Conservation (phyloP, 2,329 filamentous ascomycete species). For the Zalaria sp. region DNA sequence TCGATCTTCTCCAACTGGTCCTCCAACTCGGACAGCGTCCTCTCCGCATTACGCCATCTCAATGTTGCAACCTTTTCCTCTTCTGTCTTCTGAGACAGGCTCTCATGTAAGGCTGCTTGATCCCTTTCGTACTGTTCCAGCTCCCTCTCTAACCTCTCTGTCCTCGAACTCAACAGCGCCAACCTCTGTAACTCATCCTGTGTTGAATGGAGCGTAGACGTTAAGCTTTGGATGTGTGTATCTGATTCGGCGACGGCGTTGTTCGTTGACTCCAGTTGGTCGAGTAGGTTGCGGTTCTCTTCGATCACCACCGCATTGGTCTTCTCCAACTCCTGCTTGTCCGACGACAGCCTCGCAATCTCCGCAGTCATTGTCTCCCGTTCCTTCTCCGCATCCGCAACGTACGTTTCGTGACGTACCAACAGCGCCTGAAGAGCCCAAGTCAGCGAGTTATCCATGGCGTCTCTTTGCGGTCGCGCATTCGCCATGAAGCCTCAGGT, state of each 20-base stretch:
- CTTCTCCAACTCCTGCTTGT: conserved; percentile 56
- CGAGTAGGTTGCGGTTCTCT: conserved; percentile 68
- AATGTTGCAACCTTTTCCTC: conserved; percentile 67
- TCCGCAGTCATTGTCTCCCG: conserved; percentile 56
- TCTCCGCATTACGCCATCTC: conserved; percentile 76
- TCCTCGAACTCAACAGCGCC: conserved; percentile 58
- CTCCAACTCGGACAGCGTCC: conserved; percentile 62
- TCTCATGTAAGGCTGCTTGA: conserved; percentile 57
- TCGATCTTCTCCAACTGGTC: conserved; percentile 85
- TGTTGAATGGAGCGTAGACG: conserved; percentile 61
- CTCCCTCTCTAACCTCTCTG: conserved; percentile 67
- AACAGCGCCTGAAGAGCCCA: conserved; percentile 73
- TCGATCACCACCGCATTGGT: conserved; percentile 66
- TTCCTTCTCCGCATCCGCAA: conserved; percentile 81
- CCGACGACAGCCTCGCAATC: conserved; percentile 60
- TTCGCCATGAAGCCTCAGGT: background rate
- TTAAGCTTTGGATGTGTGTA: conserved; percentile 60
- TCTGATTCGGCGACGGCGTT: conserved; percentile 67
- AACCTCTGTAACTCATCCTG: conserved; percentile 65
- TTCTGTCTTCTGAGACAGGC: conserved; percentile 51
- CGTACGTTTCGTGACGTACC: conserved; percentile 83
- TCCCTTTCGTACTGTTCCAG: conserved; percentile 68
- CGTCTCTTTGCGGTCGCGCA: conserved; percentile 2
- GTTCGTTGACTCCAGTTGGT: conserved; percentile 78
- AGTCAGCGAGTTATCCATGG: conserved; percentile 46